Evolutionary conservation across 2,329 filamentous ascomycete species (phyloP), one percentile per base, ranked within the genome.

Genomic region (Aspergillus fumigatus): DNA sequence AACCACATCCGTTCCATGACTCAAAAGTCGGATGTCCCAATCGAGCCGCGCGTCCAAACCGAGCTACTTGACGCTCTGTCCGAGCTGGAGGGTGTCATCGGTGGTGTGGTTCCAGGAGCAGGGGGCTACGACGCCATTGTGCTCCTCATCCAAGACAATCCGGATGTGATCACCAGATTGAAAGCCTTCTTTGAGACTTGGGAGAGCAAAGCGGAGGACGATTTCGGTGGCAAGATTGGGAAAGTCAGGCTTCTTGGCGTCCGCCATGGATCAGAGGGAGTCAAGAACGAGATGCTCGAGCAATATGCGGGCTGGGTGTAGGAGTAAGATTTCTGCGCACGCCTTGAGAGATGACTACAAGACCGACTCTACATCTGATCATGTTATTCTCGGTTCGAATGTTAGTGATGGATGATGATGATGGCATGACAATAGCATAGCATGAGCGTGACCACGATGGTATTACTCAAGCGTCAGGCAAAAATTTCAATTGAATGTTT

Each of bases 71-170:
- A 99, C 74, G 89, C 86, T 9, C 81, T 93, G 56, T 83, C 80
- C 3, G 72, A 76, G 3, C 77, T 97, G 1, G 82, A 88, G 0
- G 94, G 93, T 5, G 92, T 97, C 3, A 84, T 92, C 62, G 92
- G 92, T 0, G 94, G 92, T 0, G 91, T 97, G 0, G 94, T 97
- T 0, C 94, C 94, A 0, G 94, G 94, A 0, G 94, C 94, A 0
- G 94, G 94, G 9, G 94, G 94, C 0, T 97, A 89, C 68, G 94
- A 99, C 78, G 94, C 94, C 1, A 82, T 96, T 54, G 89, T 88
- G 0, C 73, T 99, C 58, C 73, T 99, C 57, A 84, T 96, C 62
- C 82, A 83, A 66, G 90, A 97, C 65, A 85, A 89, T 53, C 80
- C 79, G 38, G 82, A 81, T 50, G 89, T 90, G 1, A 76, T 88